phyloP scores from a whole-genome alignment of 768 basidiomycete genomes.

The Kwoniella sp. region DNA sequence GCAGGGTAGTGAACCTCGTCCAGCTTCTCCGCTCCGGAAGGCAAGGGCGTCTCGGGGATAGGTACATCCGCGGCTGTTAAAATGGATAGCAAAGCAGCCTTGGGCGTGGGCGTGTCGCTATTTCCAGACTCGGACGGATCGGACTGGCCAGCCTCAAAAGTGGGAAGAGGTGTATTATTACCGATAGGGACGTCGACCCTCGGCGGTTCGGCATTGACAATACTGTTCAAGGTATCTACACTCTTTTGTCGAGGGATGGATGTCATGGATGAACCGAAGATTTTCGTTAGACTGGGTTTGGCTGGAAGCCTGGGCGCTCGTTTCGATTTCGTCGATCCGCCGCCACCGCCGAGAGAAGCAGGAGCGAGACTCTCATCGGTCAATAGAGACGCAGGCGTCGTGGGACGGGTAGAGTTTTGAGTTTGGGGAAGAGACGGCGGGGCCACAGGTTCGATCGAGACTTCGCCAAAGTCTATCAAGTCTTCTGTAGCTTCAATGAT shows the following conservation, averaged over 20 bases:
- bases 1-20: slow-evolving; percentile 30
- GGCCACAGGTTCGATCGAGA: slow-evolving; percentile 15
- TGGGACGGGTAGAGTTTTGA: slow-evolving; percentile 1
- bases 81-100: background rate
- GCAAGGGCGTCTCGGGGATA: slow-evolving; percentile 3
- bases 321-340: slow-evolving; percentile 17
- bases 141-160: slow-evolving; percentile 19
- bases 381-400: background rate
- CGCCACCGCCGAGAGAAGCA: background rate
- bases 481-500: slow-evolving; percentile 21
- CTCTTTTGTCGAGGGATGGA: slow-evolving; percentile 9
- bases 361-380: background rate
- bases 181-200: slow-evolving; percentile 36
- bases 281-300: slow-evolving; percentile 38
- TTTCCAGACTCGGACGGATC: background rate
- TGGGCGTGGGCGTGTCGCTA: background rate
- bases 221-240: slow-evolving; percentile 17
- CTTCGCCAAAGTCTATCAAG: slow-evolving; percentile 47
- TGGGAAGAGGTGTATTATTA: slow-evolving; percentile 27
- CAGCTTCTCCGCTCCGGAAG: slow-evolving; percentile 8
- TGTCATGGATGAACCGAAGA: slow-evolving; percentile 27
- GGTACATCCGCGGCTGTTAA: background rate
- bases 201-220: slow-evolving; percentile 38
- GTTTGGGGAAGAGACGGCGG: slow-evolving; percentile 3
- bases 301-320: slow-evolving; percentile 25